These are phyloP conservation scores for Hyphopichia buzzinii DNA, from an alignment of 1,139 yeast genomes.

Conservation along the genomic window DNA sequence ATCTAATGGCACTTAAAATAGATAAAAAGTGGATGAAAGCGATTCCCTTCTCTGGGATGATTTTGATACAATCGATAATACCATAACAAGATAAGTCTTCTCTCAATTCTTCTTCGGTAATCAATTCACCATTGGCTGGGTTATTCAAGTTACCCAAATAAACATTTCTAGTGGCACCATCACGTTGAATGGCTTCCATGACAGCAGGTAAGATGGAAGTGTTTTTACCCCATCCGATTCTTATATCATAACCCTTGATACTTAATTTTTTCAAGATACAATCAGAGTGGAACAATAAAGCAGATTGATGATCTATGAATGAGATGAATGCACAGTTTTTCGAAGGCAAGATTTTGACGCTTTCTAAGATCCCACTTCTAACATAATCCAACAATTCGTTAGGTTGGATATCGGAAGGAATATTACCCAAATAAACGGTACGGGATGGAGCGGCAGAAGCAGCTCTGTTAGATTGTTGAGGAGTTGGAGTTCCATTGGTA, in stretches of 20 bases:
- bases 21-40: conserved; percentile 62
- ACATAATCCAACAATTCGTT: conserved; percentile 86
- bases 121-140: conserved; percentile 41
- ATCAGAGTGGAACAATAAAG: conserved; percentile 59
- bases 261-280: conserved; percentile 57
- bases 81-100: conserved; percentile 53
- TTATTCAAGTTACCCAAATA: conserved; percentile 72
- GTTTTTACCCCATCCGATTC: conserved; percentile 71
- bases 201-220: conserved; percentile 68
- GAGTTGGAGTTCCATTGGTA: conserved; percentile 5
- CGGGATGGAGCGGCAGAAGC: conserved; percentile 59
- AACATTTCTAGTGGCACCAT: conserved; percentile 90
- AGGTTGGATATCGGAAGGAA: conserved; percentile 78
- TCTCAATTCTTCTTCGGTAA: conserved; percentile 57
- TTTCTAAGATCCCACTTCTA: conserved; percentile 86
- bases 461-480: conserved; percentile 9
- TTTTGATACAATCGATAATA: conserved; percentile 54
- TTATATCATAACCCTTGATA: conserved; percentile 55
- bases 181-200: conserved; percentile 70
- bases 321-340: conserved; percentile 63
- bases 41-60: conserved; percentile 57
- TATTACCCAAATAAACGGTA: conserved; percentile 87
- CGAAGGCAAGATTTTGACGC: conserved; percentile 53
- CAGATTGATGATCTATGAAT: conserved; percentile 61
- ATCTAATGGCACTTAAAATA: conserved; percentile 55